Percentiles rank a stretch among this genome's conserved stretches.
Conservation (phyloP, 257 asterid species). For the Coffea canephora region DNA sequence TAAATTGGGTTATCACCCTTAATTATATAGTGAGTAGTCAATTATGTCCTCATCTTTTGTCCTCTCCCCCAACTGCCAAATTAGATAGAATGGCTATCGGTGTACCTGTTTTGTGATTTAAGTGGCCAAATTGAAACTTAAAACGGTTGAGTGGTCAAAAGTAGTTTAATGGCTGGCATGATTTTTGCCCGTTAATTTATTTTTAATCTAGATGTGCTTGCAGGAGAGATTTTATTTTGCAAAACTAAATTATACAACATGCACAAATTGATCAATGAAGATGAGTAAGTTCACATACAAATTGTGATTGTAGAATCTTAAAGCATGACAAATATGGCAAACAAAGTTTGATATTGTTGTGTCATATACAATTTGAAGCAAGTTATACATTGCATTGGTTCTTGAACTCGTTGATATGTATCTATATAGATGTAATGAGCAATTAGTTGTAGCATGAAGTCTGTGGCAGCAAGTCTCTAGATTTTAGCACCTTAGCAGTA, state of each 20-base stretch:
- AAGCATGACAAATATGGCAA: background rate
- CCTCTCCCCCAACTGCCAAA: too few relatives aligned
- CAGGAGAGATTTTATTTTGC: background rate
- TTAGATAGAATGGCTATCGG: too few relatives aligned
- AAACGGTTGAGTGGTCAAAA: too few relatives aligned
- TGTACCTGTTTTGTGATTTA: too few relatives aligned
- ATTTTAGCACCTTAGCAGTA: background rate
- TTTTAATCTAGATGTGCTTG: too few relatives aligned
- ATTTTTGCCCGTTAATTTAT: too few relatives aligned
- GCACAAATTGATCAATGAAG: background rate
- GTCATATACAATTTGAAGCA: background rate
- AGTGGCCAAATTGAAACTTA: too few relatives aligned
- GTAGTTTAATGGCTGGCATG: too few relatives aligned
- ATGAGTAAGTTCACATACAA: background rate
- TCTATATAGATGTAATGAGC: too few relatives aligned
- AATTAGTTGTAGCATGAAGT: background rate
- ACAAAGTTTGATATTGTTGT: background rate
- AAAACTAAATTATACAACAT: background rate
- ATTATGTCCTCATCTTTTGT: too few relatives aligned
- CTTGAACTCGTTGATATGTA: background rate
- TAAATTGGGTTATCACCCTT: too few relatives aligned
- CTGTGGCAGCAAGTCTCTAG: background rate
- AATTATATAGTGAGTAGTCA: too few relatives aligned
- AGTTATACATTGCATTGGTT: background rate
- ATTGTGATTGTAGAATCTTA: background rate